Evolutionary conservation across 106 monocot genomes (phyloP), one percentile per base, ranked within the genome.

Genomic region (Apostasia shenzhenica): DNA sequence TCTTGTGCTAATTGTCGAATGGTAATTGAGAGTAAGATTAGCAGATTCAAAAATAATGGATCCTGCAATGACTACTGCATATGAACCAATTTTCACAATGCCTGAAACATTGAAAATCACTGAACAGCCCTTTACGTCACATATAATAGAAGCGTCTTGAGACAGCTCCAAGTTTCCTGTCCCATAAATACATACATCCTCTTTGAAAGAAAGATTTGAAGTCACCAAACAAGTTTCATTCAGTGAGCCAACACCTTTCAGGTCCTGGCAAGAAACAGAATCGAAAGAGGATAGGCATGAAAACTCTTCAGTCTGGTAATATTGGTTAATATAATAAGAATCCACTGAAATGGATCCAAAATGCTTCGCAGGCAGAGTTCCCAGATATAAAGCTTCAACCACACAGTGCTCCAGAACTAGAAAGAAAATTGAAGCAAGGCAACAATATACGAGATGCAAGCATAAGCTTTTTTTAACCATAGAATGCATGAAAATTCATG

Each of bases 221-320:
- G 68, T 77, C 54, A 95, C 57, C 14, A 70, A 41, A 72, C 94
- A 95, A 50, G 91, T 91, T 39, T 72, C 67, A 55, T 86, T 76
- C 48, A 91, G 76, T 13, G 85, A 88, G 8, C 94, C 94, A 65
- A 78, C 55, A 40, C 94, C 94, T n/a, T 88, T 84, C 73, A 91
- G 76, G 55, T 95, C 91, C 52, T 88, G 65, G 59, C 94, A 95
- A 68, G 88, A 84, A 46, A 67, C 72, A 5, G 89, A 77, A 77
- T 75, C 65, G 4, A 41, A 51, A 53, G 53, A 71, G 54, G 73
- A 78, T 64, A 68, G 39, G 60, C 70, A 77, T 10, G 87, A 68
- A 11, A 47, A 46, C 58, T 77, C 53, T 45, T 61, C 60, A 3
- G 66, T 8, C 46, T 76, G 66, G 62, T 59, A 41, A 55, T 58